Conservation (phyloP, 2,329 filamentous ascomycete species). For the Alternaria arbusti region DNA sequence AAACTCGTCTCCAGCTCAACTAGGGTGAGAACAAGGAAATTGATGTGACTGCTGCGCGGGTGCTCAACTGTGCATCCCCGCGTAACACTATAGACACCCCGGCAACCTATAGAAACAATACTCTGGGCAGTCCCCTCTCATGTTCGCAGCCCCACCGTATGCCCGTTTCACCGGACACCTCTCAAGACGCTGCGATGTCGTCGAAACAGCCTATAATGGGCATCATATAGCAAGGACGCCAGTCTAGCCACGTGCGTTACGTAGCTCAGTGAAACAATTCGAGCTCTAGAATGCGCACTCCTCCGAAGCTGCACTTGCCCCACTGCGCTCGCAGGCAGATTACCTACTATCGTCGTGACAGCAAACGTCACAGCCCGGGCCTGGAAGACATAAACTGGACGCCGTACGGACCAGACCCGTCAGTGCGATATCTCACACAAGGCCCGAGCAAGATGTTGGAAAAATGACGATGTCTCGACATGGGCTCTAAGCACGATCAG, state of each 20-base stretch:
- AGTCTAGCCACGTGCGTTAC: conserved; percentile 8
- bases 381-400: neutral
- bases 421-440: neutral
- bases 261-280: conserved; percentile 7
- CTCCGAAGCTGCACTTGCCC: neutral
- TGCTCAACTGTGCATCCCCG: neutral
- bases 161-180: conserved; percentile 14
- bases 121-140: conserved; percentile 11
- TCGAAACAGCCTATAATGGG: conserved; percentile 32
- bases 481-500: neutral
- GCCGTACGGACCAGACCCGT: neutral
- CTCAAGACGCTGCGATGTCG: conserved; percentile 18
- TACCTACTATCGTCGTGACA: conserved; percentile 9
- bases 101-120: conserved; percentile 2
- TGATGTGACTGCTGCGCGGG: conserved; percentile 1
- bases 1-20: neutral
- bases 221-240: conserved; percentile 13
- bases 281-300: neutral
- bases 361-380: conserved; percentile 5
- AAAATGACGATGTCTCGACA: conserved; percentile 9
- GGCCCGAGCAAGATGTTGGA: neutral
- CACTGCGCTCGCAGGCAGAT: neutral
- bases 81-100: neutral
- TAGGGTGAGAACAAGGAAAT: neutral
- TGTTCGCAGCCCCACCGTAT: conserved; percentile 15